Base-by-base conservation (phyloP, 495 filamentous ascomycete genomes). In the Penicillium parvum region DNA sequence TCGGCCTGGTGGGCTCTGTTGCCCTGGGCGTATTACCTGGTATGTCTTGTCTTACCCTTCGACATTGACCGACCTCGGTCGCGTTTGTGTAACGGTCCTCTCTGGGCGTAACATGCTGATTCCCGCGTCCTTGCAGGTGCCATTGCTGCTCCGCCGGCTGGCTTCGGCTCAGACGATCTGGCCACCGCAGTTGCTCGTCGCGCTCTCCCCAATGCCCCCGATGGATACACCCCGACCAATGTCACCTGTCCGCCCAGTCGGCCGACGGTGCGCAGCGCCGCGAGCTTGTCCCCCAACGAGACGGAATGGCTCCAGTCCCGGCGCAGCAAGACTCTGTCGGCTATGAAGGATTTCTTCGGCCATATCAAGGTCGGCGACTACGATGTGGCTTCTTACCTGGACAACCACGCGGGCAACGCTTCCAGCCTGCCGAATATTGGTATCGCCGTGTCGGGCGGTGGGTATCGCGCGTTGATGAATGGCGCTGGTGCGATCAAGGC, bases 401-500 rank as follows among this genome's bases (percentile, higher is more conserved):
- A 77, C 42, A 64, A 60, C 11, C 62, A 80, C 44, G 55, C 67
- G 15, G 62, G 74, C 10, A 81, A 83, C 57, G 63, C 65, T 43
- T 81, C 76, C 30, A 77, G 70, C 44, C 69, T 77, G 28, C 82
- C 68, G 37, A 87, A 73, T 72, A 80, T 66, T 21, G 87, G 80
- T 35, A 74, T 78, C 34, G 74, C 73, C 0, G 55, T 74, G 2
- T 82, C 79, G 0, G 81, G 81, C 28, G 81, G 81, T 45, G 91
- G 91, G 6, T 96, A 94, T 60, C 74, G 92, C 43, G 91, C 91
- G 1, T 64, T 95, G 61, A 68, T 92, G 73, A 95, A 85, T 53
- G 91, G 90, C 12, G 91, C 83, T n/a, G 91, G 91, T 29, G 85
- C 84, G 19, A 49, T 96, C 18, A 82, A 86, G 43, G 92, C 91